Evolutionary conservation across 1,284 basidiomycete species (phyloP), one percentile per base, ranked within the genome.

Genomic region (Inonotus obliquus): DNA sequence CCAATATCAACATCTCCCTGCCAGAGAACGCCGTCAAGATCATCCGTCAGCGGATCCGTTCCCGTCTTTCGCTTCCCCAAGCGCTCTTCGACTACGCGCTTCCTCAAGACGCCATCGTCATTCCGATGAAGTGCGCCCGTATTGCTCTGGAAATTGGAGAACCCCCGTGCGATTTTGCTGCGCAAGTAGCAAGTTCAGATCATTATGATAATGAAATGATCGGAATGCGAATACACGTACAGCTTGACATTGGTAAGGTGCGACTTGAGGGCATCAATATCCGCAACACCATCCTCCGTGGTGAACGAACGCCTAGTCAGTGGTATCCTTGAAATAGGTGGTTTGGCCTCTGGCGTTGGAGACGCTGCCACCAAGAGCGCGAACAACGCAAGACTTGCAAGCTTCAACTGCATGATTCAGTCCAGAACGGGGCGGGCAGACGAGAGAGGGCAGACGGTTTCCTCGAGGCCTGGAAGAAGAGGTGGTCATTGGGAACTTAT

Each of bases 231-330:
- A 23, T 49, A 17, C 10, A 57, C 62, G 23, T 45, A 63, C 62
- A 25, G 32, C 52, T 41, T 52, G 21, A 63, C 62, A 47, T 63
- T 48, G 9, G n/a, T 38, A 3, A 63, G 37, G 32, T 63, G 62
- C 4, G 45, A 10, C 10, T 60, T 56, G 38, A 63, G 59, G 7
- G 54, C 62, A 14, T 60, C 32, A 32, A 60, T 45, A 38, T 63
- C 62, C 4, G 54, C 62, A 23, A 60, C 59, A n/a, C 62, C 62
- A 29, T 63, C 62, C 48, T 63, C 60, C 5, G 62, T 63, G 9
- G 32, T 44, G 39, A 63, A 63, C 21, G 62, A 63, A 1, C 62
- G 59, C 21, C 62, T 41, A 9, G 52, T 21, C 17, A 63, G 25
- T 29, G 58, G 58, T 9, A 63, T 52, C 49, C 47, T 63, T 13